phyloP scores from a whole-genome alignment of 106 monocot genomes.

The Dendrobium catenatum region DNA sequence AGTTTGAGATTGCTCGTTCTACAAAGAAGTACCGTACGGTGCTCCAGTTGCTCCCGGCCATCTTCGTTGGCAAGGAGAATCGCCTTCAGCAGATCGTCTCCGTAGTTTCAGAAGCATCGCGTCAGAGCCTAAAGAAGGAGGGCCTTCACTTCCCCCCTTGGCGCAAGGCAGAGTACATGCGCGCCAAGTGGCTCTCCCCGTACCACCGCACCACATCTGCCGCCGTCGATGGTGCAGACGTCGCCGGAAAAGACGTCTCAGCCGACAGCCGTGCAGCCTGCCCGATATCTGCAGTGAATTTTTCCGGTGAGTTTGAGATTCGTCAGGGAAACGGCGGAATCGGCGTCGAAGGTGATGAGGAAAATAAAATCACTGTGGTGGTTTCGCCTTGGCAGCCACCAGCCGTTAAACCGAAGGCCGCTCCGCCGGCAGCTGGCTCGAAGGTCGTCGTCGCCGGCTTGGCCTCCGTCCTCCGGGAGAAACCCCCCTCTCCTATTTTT shows the following conservation, averaged over 20 bases:
- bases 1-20: constrained; percentile 69
- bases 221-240: neutral
- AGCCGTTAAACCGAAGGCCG: constrained; percentile 11
- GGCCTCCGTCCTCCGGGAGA: constrained; percentile 22
- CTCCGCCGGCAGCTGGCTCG: neutral
- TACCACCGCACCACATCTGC: neutral
- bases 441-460: constrained; percentile 33
- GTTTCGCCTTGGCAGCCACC: constrained; percentile 23
- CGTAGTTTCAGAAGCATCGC: constrained; percentile 47
- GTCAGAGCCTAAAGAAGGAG: constrained; percentile 63
- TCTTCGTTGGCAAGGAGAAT: constrained; percentile 56
- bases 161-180: constrained; percentile 65
- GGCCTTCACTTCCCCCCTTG: constrained; percentile 73
- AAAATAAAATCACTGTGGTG: neutral
- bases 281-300: constrained; percentile 8
- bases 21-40: constrained; percentile 47
- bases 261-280: neutral
- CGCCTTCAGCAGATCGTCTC: constrained; percentile 46
- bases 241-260: constrained; percentile 6
- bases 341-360: neutral
- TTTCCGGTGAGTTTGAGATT: constrained; percentile 5
- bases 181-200: constrained; percentile 56
- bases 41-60: constrained; percentile 48
- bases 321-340: neutral
- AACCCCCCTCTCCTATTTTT: constrained; percentile 1